Evolutionary conservation across 2,329 filamentous ascomycete genomes (phyloP).

Genomic region (Decorospora gaudefroyi): DNA sequence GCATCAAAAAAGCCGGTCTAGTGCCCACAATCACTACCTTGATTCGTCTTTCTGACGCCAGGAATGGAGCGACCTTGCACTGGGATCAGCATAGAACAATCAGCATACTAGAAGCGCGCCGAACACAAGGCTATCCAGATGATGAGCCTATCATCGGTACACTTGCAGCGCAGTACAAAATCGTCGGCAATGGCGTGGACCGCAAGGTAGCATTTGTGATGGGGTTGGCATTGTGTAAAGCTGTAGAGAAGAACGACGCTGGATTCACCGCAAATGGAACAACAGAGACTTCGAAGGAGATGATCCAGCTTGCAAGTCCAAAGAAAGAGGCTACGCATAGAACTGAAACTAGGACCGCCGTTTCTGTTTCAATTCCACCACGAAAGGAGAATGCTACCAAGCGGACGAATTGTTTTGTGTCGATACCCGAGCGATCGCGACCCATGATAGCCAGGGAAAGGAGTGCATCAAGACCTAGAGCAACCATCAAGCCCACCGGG

Average conservation of each 20-base stretch:
- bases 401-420: neutral
- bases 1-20: slow-evolving; percentile 58
- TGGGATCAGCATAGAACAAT: slow-evolving; percentile 67
- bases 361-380: neutral
- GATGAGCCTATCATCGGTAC: slow-evolving; percentile 69
- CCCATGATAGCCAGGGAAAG: too few species aligned
- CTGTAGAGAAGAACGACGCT: slow-evolving; percentile 7
- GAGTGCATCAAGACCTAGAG: too few species aligned
- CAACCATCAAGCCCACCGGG: neutral
- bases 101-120: slow-evolving; percentile 67
- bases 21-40: slow-evolving; percentile 67
- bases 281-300: neutral
- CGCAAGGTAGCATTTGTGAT: slow-evolving; percentile 68
- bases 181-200: slow-evolving; percentile 78
- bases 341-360: too few species aligned
- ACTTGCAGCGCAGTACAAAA: slow-evolving; percentile 61
- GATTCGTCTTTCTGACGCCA: slow-evolving; percentile 58
- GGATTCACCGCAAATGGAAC: neutral
- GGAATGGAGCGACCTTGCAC: slow-evolving; percentile 63
- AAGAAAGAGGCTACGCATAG: neutral
- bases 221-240: slow-evolving; percentile 59
- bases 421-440: neutral
- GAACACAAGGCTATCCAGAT: slow-evolving; percentile 72
- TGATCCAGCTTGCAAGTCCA: too few species aligned
- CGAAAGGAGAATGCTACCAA: neutral